These are phyloP conservation scores for Pachysandra terminalis DNA, from an alignment of 164 flowering plant species.

Conservation along the genomic window DNA sequence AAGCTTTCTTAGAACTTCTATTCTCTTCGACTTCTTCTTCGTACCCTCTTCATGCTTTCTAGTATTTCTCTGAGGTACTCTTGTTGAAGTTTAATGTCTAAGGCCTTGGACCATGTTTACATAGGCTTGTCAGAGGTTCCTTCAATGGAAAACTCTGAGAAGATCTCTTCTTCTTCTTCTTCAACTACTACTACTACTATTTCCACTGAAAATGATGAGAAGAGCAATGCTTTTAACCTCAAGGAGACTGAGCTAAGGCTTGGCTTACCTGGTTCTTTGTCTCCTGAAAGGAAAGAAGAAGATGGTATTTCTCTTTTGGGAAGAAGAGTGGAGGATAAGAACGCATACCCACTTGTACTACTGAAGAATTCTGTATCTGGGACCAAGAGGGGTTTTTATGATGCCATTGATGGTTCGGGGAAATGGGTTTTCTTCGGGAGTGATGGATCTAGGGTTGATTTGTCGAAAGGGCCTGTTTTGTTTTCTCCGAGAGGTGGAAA, in stretches of 20 bases:
- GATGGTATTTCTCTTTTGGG: constrained; percentile 16
- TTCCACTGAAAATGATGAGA: constrained; percentile 14
- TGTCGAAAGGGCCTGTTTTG: constrained; percentile 31
- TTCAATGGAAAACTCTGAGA: constrained; percentile 51
- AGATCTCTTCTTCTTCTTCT: constrained; percentile 22
- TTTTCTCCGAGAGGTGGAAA: constrained; percentile 44
- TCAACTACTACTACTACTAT: constrained; percentile 19
- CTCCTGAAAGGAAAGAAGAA: constrained; percentile 49
- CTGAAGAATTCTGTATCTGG: constrained; percentile 50
- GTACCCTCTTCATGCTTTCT: constrained; percentile 12
- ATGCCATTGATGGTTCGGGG: constrained; percentile 49
- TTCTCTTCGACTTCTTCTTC: neutral
- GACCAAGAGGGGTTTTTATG: constrained; percentile 71
- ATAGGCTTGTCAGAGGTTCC: constrained; percentile 63
- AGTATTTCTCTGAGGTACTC: too few relatives aligned
- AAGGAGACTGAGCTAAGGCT: constrained; percentile 87
- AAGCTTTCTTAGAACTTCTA: constrained; percentile 7
- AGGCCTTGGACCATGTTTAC: constrained; percentile 60
- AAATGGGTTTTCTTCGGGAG: constrained; percentile 65
- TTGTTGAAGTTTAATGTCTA: too few relatives aligned
- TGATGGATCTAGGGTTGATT: constrained; percentile 47
- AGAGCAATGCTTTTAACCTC: constrained; percentile 32
- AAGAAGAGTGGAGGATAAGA: constrained; percentile 24
- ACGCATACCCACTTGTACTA: constrained; percentile 15
- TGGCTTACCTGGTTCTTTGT: constrained; percentile 83